Conservation (phyloP, 2,329 filamentous ascomycete species). For the Sphaerostilbella broomeana region DNA sequence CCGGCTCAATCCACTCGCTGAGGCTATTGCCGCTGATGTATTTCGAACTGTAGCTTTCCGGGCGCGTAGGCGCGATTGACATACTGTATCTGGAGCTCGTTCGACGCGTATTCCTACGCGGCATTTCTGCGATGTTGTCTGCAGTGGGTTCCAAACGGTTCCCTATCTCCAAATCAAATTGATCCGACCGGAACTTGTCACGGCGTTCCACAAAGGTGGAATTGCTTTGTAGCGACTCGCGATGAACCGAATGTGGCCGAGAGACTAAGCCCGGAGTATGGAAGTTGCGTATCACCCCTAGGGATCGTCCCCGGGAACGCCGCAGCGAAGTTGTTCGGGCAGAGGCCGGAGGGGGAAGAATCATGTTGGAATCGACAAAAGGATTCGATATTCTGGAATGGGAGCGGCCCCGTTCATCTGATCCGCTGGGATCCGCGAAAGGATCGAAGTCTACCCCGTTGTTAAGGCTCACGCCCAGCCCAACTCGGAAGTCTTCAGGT, state of each 20-base stretch:
- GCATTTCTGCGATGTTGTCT: constrained; percentile 17
- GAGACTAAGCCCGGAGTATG: constrained; percentile 27
- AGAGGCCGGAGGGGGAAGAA: constrained; percentile 21
- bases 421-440: constrained; percentile 42
- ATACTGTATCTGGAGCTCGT: constrained; percentile 38
- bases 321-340: constrained; percentile 33
- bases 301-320: constrained; percentile 43
- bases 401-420: background rate
- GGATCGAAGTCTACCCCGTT: constrained; percentile 30
- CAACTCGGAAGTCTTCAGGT: constrained; percentile 33
- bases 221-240: constrained; percentile 34
- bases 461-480: constrained; percentile 32
- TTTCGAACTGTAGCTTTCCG: constrained; percentile 31
- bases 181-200: constrained; percentile 56
- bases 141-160: constrained; percentile 16
- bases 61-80: constrained; percentile 20
- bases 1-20: constrained; percentile 43
- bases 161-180: constrained; percentile 54
- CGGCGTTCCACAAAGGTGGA: constrained; percentile 40
- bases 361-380: constrained; percentile 44
- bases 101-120: constrained; percentile 14
- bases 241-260: constrained; percentile 30
- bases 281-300: constrained; percentile 24
- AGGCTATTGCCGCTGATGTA: constrained; percentile 48
- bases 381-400: constrained; percentile 27